Conservation (phyloP, 2,329 filamentous ascomycete species). For the Beauveria pseudobassiana region DNA sequence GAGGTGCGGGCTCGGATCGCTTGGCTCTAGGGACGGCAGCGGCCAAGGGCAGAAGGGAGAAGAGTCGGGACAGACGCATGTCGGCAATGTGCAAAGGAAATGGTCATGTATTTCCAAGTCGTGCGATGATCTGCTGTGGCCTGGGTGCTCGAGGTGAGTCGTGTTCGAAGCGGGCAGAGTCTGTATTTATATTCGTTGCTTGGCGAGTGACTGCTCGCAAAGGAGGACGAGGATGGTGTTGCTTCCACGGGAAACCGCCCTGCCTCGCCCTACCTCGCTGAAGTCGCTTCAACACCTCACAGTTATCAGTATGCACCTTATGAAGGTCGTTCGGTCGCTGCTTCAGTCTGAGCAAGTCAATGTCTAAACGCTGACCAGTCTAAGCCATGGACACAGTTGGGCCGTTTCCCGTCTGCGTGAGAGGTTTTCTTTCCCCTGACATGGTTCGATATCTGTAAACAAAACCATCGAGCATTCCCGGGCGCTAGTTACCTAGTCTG, state of each 20-base stretch:
- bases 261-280: too few relatives aligned
- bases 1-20: constrained; percentile 14
- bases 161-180: background rate
- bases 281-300: background rate
- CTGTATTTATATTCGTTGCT: background rate
- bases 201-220: background rate
- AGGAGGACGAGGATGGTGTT: background rate
- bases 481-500: background rate
- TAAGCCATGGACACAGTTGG: background rate
- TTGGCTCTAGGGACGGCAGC: constrained; percentile 1
- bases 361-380: background rate
- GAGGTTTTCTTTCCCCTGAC: too few relatives aligned
- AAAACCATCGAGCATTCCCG: background rate
- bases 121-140: background rate
- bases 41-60: constrained; percentile 2
- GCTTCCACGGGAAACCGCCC: too few relatives aligned
- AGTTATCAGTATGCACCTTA: background rate
- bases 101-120: background rate
- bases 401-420: background rate
- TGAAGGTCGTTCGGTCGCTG: background rate
- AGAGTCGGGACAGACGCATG: background rate
- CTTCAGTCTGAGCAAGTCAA: background rate
- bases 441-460: background rate
- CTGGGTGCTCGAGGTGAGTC: background rate
- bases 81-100: background rate